Conservation (phyloP, 352 stramenopile species). For the Phytopythium montanum region DNA sequence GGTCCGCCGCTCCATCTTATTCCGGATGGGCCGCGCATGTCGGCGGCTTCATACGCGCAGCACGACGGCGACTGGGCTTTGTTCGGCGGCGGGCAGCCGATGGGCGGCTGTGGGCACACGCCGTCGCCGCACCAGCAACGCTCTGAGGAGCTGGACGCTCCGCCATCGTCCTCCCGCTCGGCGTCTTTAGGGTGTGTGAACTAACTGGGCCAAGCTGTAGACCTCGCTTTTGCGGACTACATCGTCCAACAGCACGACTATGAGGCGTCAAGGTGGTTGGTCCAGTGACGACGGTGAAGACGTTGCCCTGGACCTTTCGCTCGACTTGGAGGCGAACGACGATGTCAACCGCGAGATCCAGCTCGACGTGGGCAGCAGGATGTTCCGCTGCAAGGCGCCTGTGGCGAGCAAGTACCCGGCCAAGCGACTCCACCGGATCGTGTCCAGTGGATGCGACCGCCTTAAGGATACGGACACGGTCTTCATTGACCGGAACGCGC, state of each 20-base stretch:
- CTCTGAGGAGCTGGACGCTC: too few relatives aligned
- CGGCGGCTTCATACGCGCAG: too few relatives aligned
- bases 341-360: conserved; percentile 19
- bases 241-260: background rate
- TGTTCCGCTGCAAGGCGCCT: conserved; percentile 67
- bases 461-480: conserved; percentile 38
- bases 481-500: conserved; percentile 72
- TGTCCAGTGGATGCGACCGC: conserved; percentile 50
- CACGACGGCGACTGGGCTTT: too few relatives aligned
- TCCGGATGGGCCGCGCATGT: too few relatives aligned
- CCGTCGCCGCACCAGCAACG: too few relatives aligned
- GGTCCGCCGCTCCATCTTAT: background rate
- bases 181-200: background rate
- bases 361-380: conserved; percentile 66
- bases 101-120: too few relatives aligned
- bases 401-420: conserved; percentile 53
- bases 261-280: background rate
- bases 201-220: background rate
- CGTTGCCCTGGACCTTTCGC: background rate
- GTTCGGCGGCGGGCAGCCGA: too few relatives aligned
- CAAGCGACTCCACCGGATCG: conserved; percentile 61
- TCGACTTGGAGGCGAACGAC: background rate
- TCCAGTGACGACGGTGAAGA: background rate
- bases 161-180: too few relatives aligned
- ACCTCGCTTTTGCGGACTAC: conserved; percentile 1